Base-by-base conservation (phyloP, 2,329 filamentous ascomycete species). In the Fusarium hainanense region DNA sequence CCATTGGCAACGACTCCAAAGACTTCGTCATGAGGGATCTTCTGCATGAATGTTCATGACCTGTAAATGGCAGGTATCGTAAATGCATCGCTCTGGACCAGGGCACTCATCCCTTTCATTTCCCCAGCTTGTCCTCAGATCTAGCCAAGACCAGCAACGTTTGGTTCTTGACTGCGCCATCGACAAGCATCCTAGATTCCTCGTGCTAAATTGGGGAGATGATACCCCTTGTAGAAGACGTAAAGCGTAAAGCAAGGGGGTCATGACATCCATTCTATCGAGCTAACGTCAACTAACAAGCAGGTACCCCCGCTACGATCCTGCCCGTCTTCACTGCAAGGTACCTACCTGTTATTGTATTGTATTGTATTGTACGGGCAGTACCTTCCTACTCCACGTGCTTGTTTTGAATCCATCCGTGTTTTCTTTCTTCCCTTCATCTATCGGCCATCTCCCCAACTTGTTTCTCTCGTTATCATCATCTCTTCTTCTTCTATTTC, bases 51-150 rank as follows among this genome's bases (percentile, higher is more conserved):
- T 37, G 34, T 20, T 25, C 30, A 28, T 37, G 21, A 25, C 21
- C 37, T 50, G 25, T 48, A 40, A 40, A 42, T 50, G 34, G 61
- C 57, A 37, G 21, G 32, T 44, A 34, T 54, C 46, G 41, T 47
- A 59, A 52, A 59, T 68, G 68, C 68, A 70, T 65, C 63, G 37
- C 42, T 58, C 37, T 42, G 47, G 18, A 47, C 71, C 54, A 63
- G 60, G 72, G 60, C 59, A 43, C 54, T 41, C 44, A 59, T 63
- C 69, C 73, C 73, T 75, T 74, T 75, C 73, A 75, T 75, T 75
- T 74, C 54, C 63, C 48, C 25, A 34, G 25, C 18, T 44, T 49
- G 25, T 60, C 57, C 51, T 44, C 43, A 40, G 61, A 42, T 66
- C 52, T 63, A 66, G 49, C 63, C 63, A 66, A 54, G 30, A 34